phyloP scores from a whole-genome alignment of 345 rosid genomes.

The Barbarea vulgaris region DNA sequence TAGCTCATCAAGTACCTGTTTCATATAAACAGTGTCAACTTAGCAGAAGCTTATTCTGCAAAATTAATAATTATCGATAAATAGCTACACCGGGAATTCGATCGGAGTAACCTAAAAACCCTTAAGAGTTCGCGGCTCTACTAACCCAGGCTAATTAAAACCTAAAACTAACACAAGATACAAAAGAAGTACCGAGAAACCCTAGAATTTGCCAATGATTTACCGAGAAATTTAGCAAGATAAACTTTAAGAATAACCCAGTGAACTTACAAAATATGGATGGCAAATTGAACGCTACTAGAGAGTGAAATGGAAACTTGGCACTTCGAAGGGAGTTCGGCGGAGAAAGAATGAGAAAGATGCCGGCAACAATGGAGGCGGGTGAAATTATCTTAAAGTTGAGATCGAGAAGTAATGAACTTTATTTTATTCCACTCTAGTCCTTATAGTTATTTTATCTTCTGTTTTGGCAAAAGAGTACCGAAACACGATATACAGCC shows the following conservation, averaged over 20 bases:
- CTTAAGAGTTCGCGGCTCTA: not conserved
- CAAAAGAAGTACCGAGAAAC: conserved; percentile 16
- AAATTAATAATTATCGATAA: no score
- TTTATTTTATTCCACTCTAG: conserved; percentile 2
- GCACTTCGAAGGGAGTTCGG: conserved; percentile 1
- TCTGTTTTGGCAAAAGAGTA: not conserved
- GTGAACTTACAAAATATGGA: conserved; percentile 10
- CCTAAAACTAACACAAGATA: not conserved
- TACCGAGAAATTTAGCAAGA: not conserved
- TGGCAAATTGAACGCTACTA: not conserved
- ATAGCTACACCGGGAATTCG: not conserved
- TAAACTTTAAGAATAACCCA: not conserved
- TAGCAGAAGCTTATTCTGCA: not conserved
- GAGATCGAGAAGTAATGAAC: conserved; percentile 32
- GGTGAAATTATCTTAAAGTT: conserved; percentile 38
- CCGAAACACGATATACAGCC: not conserved
- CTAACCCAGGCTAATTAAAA: not conserved
- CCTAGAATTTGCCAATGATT: conserved; percentile 21
- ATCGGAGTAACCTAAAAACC: not conserved
- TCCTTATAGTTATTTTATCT: not conserved
- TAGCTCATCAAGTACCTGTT: not conserved
- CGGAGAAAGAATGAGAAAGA: conserved; percentile 35
- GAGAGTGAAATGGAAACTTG: not conserved
- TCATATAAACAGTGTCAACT: not conserved
- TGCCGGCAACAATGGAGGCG: conserved; percentile 40